A percentile compares a stretch with the other conserved stretches of the same genome.
phyloP scores from a whole-genome alignment of 2,329 filamentous ascomycete species.

The Hypoxylon sp. region DNA sequence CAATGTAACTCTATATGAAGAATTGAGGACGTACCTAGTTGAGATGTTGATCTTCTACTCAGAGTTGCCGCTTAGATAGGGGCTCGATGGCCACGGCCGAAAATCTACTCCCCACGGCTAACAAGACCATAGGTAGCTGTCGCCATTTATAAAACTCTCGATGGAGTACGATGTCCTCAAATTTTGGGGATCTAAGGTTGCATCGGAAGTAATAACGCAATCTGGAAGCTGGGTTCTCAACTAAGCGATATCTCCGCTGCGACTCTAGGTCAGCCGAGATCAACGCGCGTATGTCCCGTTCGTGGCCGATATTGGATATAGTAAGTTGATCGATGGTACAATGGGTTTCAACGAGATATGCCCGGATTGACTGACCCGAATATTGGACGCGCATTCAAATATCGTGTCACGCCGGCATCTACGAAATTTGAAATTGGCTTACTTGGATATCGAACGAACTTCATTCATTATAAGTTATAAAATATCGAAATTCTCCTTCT shows the following conservation, averaged over 20 bases:
- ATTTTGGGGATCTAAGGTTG: slow-evolving; percentile 29
- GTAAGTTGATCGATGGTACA: slow-evolving; percentile 28
- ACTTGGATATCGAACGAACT: neutral
- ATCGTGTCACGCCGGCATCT: slow-evolving; percentile 19
- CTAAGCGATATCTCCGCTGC: slow-evolving; percentile 32
- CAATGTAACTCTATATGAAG: neutral
- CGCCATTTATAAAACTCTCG: neutral
- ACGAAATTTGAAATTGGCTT: neutral
- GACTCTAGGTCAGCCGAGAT: slow-evolving; percentile 34
- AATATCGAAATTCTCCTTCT: neutral
- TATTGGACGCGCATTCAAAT: neutral
- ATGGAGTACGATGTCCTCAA: neutral
- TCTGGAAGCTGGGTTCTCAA: slow-evolving; percentile 35
- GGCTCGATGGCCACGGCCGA: neutral
- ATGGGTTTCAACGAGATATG: neutral
- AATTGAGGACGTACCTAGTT: neutral
- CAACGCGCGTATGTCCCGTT: slow-evolving; percentile 9
- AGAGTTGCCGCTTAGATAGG: neutral
- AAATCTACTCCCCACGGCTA: neutral
- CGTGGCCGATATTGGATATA: slow-evolving; percentile 18
- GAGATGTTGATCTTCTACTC: neutral
- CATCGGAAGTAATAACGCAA: slow-evolving; percentile 34
- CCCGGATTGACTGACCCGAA: slow-evolving; percentile 4
- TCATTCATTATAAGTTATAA: slow-evolving; percentile 17
- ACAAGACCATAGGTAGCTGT: neutral